Percentiles rank a stretch among this genome's conserved stretches.
phyloP scores from a whole-genome alignment of 2,329 filamentous ascomycete species.

The Alternaria atra region DNA sequence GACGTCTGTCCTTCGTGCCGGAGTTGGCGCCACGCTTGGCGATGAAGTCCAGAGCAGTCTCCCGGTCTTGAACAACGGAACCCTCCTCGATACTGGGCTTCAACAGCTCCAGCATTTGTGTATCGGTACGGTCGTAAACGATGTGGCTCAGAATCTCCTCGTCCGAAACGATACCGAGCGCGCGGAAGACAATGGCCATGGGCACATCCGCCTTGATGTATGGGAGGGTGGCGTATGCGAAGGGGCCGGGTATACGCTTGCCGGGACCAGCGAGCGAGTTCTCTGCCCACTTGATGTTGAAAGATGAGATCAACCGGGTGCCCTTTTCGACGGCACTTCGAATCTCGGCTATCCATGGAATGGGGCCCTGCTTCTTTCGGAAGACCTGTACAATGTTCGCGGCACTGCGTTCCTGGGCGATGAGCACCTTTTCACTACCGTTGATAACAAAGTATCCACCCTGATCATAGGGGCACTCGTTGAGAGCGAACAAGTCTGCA shows the following conservation, averaged over 20 bases:
- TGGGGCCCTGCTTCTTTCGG: slow-evolving; percentile 95
- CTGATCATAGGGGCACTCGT: slow-evolving; percentile 98
- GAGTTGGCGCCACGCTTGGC: slow-evolving; percentile 85
- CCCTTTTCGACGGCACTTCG: slow-evolving; percentile 96
- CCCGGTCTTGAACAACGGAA: slow-evolving; percentile 93
- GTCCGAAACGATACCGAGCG: slow-evolving; percentile 93
- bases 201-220: slow-evolving; percentile 95
- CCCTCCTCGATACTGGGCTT: slow-evolving; percentile 97
- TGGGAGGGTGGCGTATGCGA: slow-evolving; percentile 88
- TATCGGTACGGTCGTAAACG: slow-evolving; percentile 94
- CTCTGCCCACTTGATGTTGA: slow-evolving; percentile 87
- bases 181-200: slow-evolving; percentile 94
- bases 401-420: slow-evolving; percentile 95
- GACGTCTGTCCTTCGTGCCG: slow-evolving; percentile 84
- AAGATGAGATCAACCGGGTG: slow-evolving; percentile 89
- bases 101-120: slow-evolving; percentile 96
- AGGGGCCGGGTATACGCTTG: slow-evolving; percentile 84
- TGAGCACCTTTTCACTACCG: slow-evolving; percentile 97
- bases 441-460: slow-evolving; percentile 99
- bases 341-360: slow-evolving; percentile 94
- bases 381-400: slow-evolving; percentile 99
- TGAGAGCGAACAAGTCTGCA: slow-evolving; percentile 86
- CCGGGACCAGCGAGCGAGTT: slow-evolving; percentile 79
- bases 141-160: slow-evolving; percentile 98
- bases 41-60: slow-evolving; percentile 94